Base-by-base conservation (phyloP, 2,329 filamentous ascomycete genomes). In the Graphilbum fragrans region DNA sequence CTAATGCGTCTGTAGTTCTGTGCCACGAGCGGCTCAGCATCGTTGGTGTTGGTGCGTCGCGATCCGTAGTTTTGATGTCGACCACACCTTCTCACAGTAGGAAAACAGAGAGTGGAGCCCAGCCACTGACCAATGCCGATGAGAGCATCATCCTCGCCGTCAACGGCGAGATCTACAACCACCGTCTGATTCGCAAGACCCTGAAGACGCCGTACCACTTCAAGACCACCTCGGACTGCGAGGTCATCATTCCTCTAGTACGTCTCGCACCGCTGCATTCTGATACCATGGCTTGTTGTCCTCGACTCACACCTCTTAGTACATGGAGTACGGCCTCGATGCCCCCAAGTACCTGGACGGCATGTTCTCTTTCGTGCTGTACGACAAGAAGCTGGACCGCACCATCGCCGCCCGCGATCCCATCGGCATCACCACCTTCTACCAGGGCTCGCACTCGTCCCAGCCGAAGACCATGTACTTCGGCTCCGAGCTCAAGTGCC, bases 121-220 rank as follows among this genome's bases (percentile, higher is more conserved):
- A 98, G 67, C 92, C 92, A 49, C 73, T 98, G 51, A 82, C 90
- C 70, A 96, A 87, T 70, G 79, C 86, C 52, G 90, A 96, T 61
- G 82, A 80, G 50, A 82, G 73, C 54, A 81, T 98, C 55, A 80
- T 90, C 49, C 78, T 98, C 47, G 90, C 92, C 50, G 92, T 96
- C 77, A 98, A 98, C 65, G 92, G 92, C 65, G 92, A 98, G 63
- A 98, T 98, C 61, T 98, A 98, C 75, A 98, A 98, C 79, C 92
- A 98, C 69, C 84, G 90, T 59, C 77, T 94, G 56, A 73, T 98
- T 57, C 82, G 92, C 59, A 96, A 95, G 68, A 70, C 71, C 54
- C 70, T 95, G 55, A 86, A 86, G 66, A 77, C 70, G 46, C 75
- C 80, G 31, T 95, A 95, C 65, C 81, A 88, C 64, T 98, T 96